A percentile compares a stretch with the other conserved stretches of the same genome.
Conservation (phyloP, 2,329 filamentous ascomycete species). For the Pseudopithomyces maydicus region DNA sequence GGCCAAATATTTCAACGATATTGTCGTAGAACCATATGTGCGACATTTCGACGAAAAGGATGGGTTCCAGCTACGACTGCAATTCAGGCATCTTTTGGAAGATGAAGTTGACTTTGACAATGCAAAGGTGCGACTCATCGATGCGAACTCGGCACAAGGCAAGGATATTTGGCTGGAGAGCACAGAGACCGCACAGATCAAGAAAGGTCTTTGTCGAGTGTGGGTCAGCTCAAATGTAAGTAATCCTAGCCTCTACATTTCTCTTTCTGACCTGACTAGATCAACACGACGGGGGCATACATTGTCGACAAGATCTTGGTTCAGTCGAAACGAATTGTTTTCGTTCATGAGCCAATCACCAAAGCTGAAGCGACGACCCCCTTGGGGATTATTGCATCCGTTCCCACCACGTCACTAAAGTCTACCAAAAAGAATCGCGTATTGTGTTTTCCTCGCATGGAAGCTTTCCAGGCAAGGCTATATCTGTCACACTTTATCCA, state of each 20-base stretch:
- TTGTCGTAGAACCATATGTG: constrained; percentile 71
- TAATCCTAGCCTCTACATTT: background rate
- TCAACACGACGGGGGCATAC: constrained; percentile 73
- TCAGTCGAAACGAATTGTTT: constrained; percentile 64
- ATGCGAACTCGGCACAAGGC: constrained; percentile 58
- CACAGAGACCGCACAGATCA: constrained; percentile 52
- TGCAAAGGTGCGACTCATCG: constrained; percentile 67
- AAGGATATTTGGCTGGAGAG: constrained; percentile 72
- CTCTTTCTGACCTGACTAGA: constrained; percentile 50
- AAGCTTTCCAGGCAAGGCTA: constrained; percentile 72
- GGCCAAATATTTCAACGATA: constrained; percentile 72
- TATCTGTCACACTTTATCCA: constrained; percentile 72
- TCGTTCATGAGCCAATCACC: constrained; percentile 67
- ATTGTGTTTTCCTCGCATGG: constrained; percentile 72
- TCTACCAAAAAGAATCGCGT: constrained; percentile 60
- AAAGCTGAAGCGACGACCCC: constrained; percentile 55
- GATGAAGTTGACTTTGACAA: constrained; percentile 71
- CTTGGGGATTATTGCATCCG: constrained; percentile 53
- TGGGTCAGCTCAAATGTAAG: constrained; percentile 55
- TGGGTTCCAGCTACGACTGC: constrained; percentile 72
- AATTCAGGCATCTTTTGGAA: constrained; percentile 72
- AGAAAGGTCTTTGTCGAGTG: constrained; percentile 60
- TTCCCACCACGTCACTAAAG: constrained; percentile 38
- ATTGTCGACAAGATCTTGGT: constrained; percentile 75
- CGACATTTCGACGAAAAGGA: constrained; percentile 73